These are phyloP conservation scores for Penicillium fuscoglaucum DNA, from an alignment of 2,329 filamentous ascomycete genomes.

Conservation along the genomic window DNA sequence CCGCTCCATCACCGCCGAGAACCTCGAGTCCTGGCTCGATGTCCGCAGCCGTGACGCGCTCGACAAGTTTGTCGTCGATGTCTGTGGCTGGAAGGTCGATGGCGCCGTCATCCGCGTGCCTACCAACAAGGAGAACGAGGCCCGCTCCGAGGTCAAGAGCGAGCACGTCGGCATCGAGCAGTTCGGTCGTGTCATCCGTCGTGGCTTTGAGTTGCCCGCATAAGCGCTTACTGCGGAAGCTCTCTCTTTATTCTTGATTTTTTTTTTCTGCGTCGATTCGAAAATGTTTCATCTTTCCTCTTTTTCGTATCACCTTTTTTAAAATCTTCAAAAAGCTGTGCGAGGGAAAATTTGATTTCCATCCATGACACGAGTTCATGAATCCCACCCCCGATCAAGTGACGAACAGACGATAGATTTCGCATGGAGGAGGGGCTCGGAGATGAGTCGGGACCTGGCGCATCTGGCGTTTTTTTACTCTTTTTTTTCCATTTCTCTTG, in stretches of 20 bases:
- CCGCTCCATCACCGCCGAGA: conserved; percentile 67
- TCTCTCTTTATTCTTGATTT: conserved; percentile 18
- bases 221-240: conserved; percentile 36
- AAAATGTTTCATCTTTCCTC: conserved; percentile 12
- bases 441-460: conserved; percentile 32
- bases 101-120: conserved; percentile 69
- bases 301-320: conserved; percentile 20
- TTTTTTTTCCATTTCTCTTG: conserved; percentile 16
- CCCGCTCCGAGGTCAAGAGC: conserved; percentile 88
- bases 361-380: conserved; percentile 29
- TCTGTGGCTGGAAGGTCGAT: conserved; percentile 83
- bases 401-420: conserved; percentile 28
- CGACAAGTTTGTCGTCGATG: conserved; percentile 77
- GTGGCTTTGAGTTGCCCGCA: conserved; percentile 81
- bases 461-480: conserved; percentile 25
- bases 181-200: conserved; percentile 67
- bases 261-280: conserved; percentile 12
- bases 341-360: conserved; percentile 15
- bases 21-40: conserved; percentile 75
- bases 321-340: conserved; percentile 9
- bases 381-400: conserved; percentile 26
- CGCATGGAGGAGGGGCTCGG: conserved; percentile 29
- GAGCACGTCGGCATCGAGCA: conserved; percentile 73
- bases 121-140: conserved; percentile 95
- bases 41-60: conserved; percentile 64